A percentile compares a stretch with the other conserved stretches of the same genome.
Evolutionary conservation across 176 grass and related monocot species (phyloP).

Genomic region (Triticum monococcum): DNA sequence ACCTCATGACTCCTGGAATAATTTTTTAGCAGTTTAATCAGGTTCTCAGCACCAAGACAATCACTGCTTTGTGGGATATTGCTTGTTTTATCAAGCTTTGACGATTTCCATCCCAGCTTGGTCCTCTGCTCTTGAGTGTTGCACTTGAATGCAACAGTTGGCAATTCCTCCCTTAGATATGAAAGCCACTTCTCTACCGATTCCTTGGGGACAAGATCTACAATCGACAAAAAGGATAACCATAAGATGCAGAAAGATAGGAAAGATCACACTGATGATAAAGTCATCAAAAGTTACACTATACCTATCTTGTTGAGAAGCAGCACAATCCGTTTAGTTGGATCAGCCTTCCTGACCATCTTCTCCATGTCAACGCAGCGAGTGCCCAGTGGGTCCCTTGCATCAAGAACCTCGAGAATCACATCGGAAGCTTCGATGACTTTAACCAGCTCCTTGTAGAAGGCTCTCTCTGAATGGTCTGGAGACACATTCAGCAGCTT

Average conservation of each 20-base stretch:
- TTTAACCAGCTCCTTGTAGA: conserved; percentile 98
- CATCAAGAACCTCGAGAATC: conserved; percentile 94
- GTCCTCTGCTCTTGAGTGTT: conserved; percentile 93
- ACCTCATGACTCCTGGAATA: conserved; percentile 98
- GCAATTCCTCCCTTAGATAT: conserved; percentile 85
- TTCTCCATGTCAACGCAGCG: conserved; percentile 87
- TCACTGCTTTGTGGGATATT: conserved; percentile 84
- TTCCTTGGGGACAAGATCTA: conserved; percentile 89
- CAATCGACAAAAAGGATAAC: background rate
- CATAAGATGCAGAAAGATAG: background rate
- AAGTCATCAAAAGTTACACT: background rate
- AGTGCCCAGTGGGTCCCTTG: conserved; percentile 74
- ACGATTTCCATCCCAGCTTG: conserved; percentile 95
- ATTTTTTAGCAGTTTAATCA: conserved; percentile 91
- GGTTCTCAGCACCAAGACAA: conserved; percentile 91
- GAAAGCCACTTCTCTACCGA: conserved; percentile 83
- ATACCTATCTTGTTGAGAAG: conserved; percentile 98
- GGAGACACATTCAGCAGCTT: background rate
- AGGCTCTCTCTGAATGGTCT: conserved; percentile 92
- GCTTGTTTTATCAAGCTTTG: conserved; percentile 66
- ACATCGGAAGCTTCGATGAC: conserved; percentile 90
- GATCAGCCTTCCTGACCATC: conserved; percentile 73
- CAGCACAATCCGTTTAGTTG: conserved; percentile 75
- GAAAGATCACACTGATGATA: background rate
- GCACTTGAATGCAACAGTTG: conserved; percentile 91